Evolutionary conservation across 176 grass and related monocot species (phyloP).

Genomic region (Oryza rufipogon): DNA sequence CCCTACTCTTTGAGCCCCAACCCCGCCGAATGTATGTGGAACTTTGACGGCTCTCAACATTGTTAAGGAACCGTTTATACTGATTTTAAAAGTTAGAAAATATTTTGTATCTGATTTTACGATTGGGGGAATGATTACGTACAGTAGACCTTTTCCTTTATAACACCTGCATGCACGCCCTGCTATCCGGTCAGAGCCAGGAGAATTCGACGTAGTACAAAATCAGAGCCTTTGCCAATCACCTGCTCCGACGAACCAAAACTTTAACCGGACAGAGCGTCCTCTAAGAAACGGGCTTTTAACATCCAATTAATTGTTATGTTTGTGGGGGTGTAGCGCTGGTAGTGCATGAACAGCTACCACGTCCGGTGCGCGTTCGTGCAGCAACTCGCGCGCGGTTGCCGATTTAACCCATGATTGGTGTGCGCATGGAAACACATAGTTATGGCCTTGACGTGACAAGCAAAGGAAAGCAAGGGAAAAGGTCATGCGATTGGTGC

Average conservation of each 20-base stretch:
- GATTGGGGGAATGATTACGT: no score
- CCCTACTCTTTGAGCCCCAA: no score
- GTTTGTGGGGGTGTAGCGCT: no score
- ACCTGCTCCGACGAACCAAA: not conserved
- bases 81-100: no score
- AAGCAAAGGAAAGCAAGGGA: not conserved
- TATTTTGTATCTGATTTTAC: no score
- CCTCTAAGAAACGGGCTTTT: not conserved
- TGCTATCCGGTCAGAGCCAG: not conserved
- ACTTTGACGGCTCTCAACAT: no score
- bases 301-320: no score
- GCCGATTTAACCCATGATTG: not conserved
- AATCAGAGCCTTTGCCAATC: not conserved
- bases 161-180: not conserved
- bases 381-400: not conserved
- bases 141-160: not conserved
- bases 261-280: not conserved
- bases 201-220: not conserved
- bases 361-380: not conserved
- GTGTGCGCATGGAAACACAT: not conserved
- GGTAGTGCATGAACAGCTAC: not conserved
- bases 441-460: not conserved
- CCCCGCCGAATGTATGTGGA: no score
- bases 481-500: not conserved
- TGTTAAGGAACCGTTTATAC: no score